These are phyloP conservation scores for Ceriops tagal DNA, from an alignment of 345 rosid species.

Conservation along the genomic window DNA sequence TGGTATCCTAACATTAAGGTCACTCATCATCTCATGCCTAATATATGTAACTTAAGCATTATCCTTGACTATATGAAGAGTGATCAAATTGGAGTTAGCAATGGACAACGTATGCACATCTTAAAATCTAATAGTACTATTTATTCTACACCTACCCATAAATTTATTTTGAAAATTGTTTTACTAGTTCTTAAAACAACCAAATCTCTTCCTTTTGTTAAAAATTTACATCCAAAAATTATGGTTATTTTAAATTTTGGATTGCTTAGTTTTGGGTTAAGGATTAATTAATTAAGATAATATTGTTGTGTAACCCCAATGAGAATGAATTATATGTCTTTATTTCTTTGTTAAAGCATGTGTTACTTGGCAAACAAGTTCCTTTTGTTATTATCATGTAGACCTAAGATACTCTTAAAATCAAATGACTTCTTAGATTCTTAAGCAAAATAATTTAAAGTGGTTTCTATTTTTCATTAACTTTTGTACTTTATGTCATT, in stretches of 20 bases:
- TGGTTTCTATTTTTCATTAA: not conserved
- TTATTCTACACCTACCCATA: not conserved
- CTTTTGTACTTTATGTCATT: not conserved
- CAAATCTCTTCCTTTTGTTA: too few species aligned
- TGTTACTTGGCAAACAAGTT: not conserved
- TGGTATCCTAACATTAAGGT: not conserved
- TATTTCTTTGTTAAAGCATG: not conserved
- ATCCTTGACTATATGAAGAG: not conserved
- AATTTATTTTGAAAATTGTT: too few species aligned
- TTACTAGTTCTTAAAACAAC: too few species aligned
- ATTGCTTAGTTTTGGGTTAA: not conserved
- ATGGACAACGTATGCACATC: not conserved
- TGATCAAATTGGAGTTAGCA: not conserved
- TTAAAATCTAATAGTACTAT: not conserved
- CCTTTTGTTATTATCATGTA: not conserved
- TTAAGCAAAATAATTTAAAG: not conserved
- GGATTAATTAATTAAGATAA: not conserved
- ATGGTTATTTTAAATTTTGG: not conserved
- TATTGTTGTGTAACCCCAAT: not conserved
- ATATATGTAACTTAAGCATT: not conserved
- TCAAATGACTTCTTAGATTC: not conserved
- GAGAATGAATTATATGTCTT: not conserved
- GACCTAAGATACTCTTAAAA: not conserved
- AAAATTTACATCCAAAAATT: not conserved
- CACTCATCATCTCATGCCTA: not conserved